phyloP scores from a whole-genome alignment of 768 basidiomycete species.

The Asterophora parasitica region DNA sequence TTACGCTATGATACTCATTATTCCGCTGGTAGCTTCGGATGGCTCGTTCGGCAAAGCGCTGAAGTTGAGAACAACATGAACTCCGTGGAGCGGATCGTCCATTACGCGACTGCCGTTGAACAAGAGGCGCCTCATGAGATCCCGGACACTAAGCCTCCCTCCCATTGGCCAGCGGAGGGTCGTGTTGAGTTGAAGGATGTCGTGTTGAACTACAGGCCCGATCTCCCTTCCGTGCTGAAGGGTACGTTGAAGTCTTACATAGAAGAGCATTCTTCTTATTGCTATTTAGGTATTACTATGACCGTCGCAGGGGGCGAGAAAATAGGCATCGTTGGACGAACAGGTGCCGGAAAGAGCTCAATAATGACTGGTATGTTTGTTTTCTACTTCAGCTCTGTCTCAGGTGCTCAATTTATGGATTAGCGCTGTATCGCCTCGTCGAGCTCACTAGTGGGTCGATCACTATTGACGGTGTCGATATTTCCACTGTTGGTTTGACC shows the following conservation, averaged over 20 bases:
- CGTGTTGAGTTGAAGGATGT: conserved; percentile 71
- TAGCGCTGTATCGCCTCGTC: conserved; percentile 77
- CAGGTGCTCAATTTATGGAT: not conserved
- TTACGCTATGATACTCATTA: conserved; percentile 3
- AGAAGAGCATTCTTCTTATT: not conserved
- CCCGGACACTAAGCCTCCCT: conserved; percentile 51
- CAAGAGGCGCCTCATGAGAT: conserved; percentile 75
- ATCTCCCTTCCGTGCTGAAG: conserved; percentile 84
- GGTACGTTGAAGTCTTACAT: conserved; percentile 25
- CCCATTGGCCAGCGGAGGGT: conserved; percentile 74
- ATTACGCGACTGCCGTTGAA: conserved; percentile 77
- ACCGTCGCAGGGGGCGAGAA: conserved; percentile 74
- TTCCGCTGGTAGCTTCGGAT: conserved; percentile 49
- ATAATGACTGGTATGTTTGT: conserved; percentile 65
- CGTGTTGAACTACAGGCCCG: conserved; percentile 79
- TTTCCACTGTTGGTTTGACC: conserved; percentile 72
- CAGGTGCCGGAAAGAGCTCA: conserved; percentile 86
- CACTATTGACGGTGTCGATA: conserved; percentile 77
- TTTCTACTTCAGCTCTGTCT: not conserved
- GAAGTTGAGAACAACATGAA: conserved; percentile 96
- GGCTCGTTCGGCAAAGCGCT: conserved; percentile 71
- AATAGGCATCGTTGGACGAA: conserved; percentile 86
- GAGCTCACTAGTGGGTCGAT: conserved; percentile 76
- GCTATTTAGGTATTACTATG: conserved; percentile 47
- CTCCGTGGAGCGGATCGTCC: conserved; percentile 77